These are phyloP conservation scores for Fusarium tupiense DNA, from an alignment of 2,329 filamentous ascomycete genomes.

Conservation along the genomic window DNA sequence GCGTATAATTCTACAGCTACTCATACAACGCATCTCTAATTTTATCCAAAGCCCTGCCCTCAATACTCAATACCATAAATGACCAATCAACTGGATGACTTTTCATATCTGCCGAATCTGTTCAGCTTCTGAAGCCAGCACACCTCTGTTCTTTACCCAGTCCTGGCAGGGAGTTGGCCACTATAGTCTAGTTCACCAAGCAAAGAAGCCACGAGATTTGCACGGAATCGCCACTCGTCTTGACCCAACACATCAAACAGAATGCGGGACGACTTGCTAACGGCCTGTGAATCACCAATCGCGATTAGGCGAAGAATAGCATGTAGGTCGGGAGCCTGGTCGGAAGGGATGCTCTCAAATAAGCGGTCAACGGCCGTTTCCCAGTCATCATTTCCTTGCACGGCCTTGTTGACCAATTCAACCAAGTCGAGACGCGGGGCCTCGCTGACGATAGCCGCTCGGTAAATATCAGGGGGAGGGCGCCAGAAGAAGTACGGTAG, in stretches of 20 bases:
- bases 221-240: slow-evolving; percentile 48
- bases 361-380: slow-evolving; percentile 26
- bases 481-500: slow-evolving; percentile 54
- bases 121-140: not conserved
- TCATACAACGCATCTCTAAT: slow-evolving; percentile 12
- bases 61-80: not conserved
- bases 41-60: not conserved
- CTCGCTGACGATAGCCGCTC: slow-evolving; percentile 34
- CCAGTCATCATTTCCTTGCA: slow-evolving; percentile 30
- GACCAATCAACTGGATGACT: not conserved
- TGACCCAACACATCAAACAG: slow-evolving; percentile 50
- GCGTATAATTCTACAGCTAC: slow-evolving; percentile 14
- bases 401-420: slow-evolving; percentile 40
- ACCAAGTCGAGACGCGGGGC: slow-evolving; percentile 21
- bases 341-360: slow-evolving; percentile 17
- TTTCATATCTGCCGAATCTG: not conserved
- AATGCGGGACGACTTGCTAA: slow-evolving; percentile 43
- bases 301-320: slow-evolving; percentile 46
- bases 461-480: slow-evolving; percentile 46
- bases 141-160: slow-evolving; percentile 22
- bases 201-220: slow-evolving; percentile 36
- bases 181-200: slow-evolving; percentile 32
- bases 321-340: slow-evolving; percentile 40
- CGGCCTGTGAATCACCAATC: slow-evolving; percentile 44
- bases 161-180: slow-evolving; percentile 9